A percentile compares a stretch with the other conserved stretches of the same genome.
Conservation (phyloP, 352 stramenopile species). For the Globisporangium echinulatum region DNA sequence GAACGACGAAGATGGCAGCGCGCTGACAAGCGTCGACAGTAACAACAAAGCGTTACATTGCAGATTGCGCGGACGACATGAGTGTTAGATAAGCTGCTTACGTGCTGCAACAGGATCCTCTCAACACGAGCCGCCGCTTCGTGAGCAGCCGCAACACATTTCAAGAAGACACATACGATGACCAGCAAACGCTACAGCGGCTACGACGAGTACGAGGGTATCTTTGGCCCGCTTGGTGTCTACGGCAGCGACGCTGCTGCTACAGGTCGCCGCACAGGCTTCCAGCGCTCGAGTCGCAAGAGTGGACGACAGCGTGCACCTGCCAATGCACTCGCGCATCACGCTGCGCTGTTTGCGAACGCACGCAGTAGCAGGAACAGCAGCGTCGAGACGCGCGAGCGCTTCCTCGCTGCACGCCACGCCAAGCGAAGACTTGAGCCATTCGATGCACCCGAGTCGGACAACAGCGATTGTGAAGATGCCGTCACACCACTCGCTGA, state of each 20-base stretch:
- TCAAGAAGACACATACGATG: neutral
- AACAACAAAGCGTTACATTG: too few relatives aligned
- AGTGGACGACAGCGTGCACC: neutral
- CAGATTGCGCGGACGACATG: too few relatives aligned
- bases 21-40: too few relatives aligned
- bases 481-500: too few relatives aligned
- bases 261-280: neutral
- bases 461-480: constrained; percentile 3
- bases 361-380: neutral
- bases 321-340: neutral
- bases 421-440: constrained; percentile 18
- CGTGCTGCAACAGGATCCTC: too few relatives aligned
- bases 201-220: constrained; percentile 65
- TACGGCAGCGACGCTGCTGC: constrained; percentile 6
- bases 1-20: too few relatives aligned
- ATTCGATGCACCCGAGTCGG: constrained; percentile 11
- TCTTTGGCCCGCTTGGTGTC: constrained; percentile 40
- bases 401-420: constrained; percentile 17
- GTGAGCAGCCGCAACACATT: too few relatives aligned
- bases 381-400: constrained; percentile 11
- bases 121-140: too few relatives aligned
- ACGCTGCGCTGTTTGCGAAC: neutral
- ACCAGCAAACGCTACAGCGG: constrained; percentile 18
- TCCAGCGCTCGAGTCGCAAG: neutral
- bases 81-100: too few relatives aligned